Evolutionary conservation across 345 rosid genomes (phyloP).

Genomic region (Eucalyptus caleyi): DNA sequence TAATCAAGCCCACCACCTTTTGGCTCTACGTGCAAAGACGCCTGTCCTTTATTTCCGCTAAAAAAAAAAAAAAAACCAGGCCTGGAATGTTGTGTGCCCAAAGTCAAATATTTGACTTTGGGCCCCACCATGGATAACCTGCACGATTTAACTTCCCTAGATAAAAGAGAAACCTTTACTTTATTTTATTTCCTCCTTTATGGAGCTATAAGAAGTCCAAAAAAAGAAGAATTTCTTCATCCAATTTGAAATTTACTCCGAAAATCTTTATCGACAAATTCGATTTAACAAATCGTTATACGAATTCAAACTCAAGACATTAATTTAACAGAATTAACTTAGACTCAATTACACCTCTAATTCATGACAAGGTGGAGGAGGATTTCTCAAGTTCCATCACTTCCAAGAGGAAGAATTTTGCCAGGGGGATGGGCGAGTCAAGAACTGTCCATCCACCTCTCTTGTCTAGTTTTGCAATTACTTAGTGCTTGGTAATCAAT

Average conservation of each 20-base stretch:
- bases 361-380: background rate
- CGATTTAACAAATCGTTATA: fast-evolving
- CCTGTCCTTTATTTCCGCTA: too few species aligned
- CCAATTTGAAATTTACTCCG: fast-evolving
- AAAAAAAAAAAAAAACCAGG: too few species aligned
- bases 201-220: too few species aligned
- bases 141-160: too few species aligned
- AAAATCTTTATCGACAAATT: too few species aligned
- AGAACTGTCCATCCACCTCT: background rate
- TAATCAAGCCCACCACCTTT: too few species aligned
- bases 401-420: background rate
- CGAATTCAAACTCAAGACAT: too few species aligned
- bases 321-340: background rate
- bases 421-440: background rate
- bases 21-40: too few species aligned
- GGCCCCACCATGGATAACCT: too few species aligned
- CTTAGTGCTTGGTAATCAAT: background rate
- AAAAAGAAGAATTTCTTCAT: fast-evolving
- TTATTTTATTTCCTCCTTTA: too few species aligned
- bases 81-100: fast-evolving
- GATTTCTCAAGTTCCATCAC: background rate
- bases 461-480: background rate
- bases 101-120: too few species aligned
- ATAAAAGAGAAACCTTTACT: too few species aligned
- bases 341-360: background rate